A percentile compares a stretch with the other conserved stretches of the same genome.
Conservation (phyloP, 1,284 basidiomycete species). For the Pholiota adiposa region DNA sequence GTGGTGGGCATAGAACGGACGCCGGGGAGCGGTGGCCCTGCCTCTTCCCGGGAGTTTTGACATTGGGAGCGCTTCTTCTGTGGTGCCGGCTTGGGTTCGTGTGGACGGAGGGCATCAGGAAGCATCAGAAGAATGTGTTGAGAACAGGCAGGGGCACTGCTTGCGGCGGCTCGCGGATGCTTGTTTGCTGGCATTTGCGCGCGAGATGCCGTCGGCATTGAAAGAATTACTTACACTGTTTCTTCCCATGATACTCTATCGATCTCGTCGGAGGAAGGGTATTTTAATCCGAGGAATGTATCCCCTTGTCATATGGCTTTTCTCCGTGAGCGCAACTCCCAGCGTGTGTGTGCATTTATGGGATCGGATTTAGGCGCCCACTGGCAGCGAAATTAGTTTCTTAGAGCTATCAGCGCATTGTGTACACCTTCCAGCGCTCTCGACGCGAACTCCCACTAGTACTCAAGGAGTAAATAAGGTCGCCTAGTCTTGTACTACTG, state of each 20-base stretch:
- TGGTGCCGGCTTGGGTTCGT: background rate
- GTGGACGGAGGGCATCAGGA: background rate
- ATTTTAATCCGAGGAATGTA: background rate
- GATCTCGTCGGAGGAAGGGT: background rate
- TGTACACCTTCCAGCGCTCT: too few relatives aligned
- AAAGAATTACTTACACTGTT: background rate
- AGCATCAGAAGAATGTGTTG: background rate
- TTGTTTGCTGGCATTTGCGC: background rate
- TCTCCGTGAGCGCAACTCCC: too few relatives aligned
- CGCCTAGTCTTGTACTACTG: too few relatives aligned
- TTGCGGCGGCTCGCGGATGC: background rate
- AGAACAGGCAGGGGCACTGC: background rate
- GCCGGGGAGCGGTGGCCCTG: background rate
- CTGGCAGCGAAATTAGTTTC: too few relatives aligned
- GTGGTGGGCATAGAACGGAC: background rate
- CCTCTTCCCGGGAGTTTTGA: background rate
- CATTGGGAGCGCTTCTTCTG: background rate
- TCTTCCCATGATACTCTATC: background rate
- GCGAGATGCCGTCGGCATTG: background rate
- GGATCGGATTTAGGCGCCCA: too few relatives aligned
- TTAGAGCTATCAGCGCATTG: too few relatives aligned
- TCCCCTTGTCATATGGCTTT: background rate
- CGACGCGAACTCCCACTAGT: too few relatives aligned
- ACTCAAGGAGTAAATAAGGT: too few relatives aligned
- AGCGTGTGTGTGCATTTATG: too few relatives aligned